These are phyloP conservation scores for Penicillium canariense DNA, from an alignment of 495 filamentous ascomycete genomes.

Conservation along the genomic window DNA sequence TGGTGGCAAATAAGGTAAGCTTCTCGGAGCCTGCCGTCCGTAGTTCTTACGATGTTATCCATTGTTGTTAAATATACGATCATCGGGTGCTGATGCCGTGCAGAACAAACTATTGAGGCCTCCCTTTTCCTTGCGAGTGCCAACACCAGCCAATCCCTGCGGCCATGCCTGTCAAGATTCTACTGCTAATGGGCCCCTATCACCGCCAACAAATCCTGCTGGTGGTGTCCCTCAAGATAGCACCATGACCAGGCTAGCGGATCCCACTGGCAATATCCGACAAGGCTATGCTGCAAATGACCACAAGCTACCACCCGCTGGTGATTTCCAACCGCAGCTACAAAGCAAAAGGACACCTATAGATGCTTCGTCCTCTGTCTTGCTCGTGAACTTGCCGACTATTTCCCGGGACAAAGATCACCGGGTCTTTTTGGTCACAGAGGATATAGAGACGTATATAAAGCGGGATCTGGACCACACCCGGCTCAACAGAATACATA, in stretches of 20 bases:
- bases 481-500: conserved; percentile 9
- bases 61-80: not conserved
- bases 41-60: not conserved
- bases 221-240: conserved; percentile 4
- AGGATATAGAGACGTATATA: conserved; percentile 9
- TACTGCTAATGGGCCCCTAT: not conserved
- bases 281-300: conserved; percentile 7
- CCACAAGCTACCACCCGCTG: not conserved
- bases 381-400: conserved; percentile 10
- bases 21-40: not conserved
- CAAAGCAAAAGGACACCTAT: not conserved
- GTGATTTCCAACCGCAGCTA: conserved; percentile 1
- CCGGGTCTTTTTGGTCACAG: conserved; percentile 10
- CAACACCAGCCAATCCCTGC: not conserved
- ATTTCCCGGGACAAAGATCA: conserved; percentile 9
- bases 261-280: conserved; percentile 4
- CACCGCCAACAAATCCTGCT: conserved; percentile 2
- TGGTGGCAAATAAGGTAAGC: conserved; percentile 3
- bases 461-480: conserved; percentile 10
- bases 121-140: conserved; percentile 4
- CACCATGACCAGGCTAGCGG: not conserved
- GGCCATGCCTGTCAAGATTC: conserved; percentile 5
- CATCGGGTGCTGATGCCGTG: not conserved
- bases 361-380: conserved; percentile 3
- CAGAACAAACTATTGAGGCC: conserved; percentile 4